A percentile compares a stretch with the other conserved stretches of the same genome.
These are phyloP conservation scores for Diospyros kaki DNA, from an alignment of 148 eudicot genomes.

Conservation along the genomic window DNA sequence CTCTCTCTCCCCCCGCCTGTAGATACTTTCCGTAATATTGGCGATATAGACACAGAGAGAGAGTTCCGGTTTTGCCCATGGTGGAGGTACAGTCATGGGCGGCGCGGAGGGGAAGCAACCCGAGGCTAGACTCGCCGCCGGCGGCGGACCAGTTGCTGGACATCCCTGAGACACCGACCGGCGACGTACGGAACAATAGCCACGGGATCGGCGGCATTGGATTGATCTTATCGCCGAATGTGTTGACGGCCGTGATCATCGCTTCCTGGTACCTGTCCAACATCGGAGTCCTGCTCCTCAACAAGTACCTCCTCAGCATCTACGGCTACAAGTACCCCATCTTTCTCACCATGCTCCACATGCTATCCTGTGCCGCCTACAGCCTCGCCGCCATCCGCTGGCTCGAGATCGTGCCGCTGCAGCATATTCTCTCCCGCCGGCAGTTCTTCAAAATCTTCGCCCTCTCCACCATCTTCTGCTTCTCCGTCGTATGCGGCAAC, in stretches of 20 bases:
- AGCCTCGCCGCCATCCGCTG: constrained; percentile 38
- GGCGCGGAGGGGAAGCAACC: constrained; percentile 66
- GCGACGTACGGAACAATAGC: constrained; percentile 32
- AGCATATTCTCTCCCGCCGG: constrained; percentile 38
- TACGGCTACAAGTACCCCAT: constrained; percentile 65
- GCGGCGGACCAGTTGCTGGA: constrained; percentile 29
- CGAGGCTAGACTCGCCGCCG: constrained; percentile 32
- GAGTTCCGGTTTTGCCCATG: constrained; percentile 22
- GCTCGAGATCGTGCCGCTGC: constrained; percentile 45
- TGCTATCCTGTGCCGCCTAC: constrained; percentile 51
- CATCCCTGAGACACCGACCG: constrained; percentile 51
- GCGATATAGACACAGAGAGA: background rate
- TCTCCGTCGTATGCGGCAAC: constrained; percentile 70
- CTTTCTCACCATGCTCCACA: constrained; percentile 63
- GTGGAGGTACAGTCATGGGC: constrained; percentile 62
- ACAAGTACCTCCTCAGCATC: constrained; percentile 62
- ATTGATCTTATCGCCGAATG: constrained; percentile 23
- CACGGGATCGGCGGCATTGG: background rate
- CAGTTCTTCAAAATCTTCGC: constrained; percentile 53
- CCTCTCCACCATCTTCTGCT: constrained; percentile 48
- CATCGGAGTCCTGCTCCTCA: constrained; percentile 60
- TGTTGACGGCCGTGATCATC: constrained; percentile 38
- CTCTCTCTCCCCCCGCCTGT: background rate
- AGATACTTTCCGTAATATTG: background rate
- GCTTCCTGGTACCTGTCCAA: constrained; percentile 64